Conservation (phyloP, 768 basidiomycete genomes). For the Pisolithus albus region DNA sequence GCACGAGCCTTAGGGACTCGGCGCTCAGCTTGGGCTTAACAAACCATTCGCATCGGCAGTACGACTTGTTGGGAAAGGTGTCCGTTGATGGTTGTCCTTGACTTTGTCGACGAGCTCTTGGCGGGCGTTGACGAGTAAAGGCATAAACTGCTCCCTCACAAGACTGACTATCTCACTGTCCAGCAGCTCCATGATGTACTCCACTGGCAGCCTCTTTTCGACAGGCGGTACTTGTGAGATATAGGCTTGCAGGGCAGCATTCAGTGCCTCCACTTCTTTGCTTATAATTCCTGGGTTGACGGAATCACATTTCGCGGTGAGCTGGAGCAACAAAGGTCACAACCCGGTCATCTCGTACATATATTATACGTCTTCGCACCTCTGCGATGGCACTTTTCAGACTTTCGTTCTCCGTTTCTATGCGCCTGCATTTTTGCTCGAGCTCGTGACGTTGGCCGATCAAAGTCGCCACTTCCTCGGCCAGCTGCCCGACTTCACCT, state of each 20-base stretch:
- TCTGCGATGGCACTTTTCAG: slow-evolving; percentile 20
- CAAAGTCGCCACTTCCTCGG: slow-evolving; percentile 26
- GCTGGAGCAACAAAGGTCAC: slow-evolving; percentile 6
- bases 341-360: background rate
- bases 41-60: slow-evolving; percentile 25
- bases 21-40: slow-evolving; percentile 12
- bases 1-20: background rate
- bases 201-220: slow-evolving; percentile 14
- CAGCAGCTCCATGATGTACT: slow-evolving; percentile 26
- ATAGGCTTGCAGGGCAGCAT: slow-evolving; percentile 25
- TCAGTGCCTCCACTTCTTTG: slow-evolving; percentile 25
- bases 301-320: slow-evolving; percentile 6
- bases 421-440: slow-evolving; percentile 13
- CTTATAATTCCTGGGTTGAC: slow-evolving; percentile 11
- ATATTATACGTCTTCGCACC: slow-evolving; percentile 14
- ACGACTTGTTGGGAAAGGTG: slow-evolving; percentile 22
- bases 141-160: slow-evolving; percentile 18
- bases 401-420: slow-evolving; percentile 24
- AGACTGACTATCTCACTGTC: slow-evolving; percentile 18
- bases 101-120: slow-evolving; percentile 20
- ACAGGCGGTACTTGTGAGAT: slow-evolving; percentile 21
- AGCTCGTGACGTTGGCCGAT: slow-evolving; percentile 23
- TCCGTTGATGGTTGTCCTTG: slow-evolving; percentile 14
- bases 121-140: slow-evolving; percentile 15
- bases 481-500: slow-evolving; percentile 26